A percentile compares a stretch with the other conserved stretches of the same genome.
phyloP scores from a whole-genome alignment of 345 rosid species.

The Euphorbia peplus region DNA sequence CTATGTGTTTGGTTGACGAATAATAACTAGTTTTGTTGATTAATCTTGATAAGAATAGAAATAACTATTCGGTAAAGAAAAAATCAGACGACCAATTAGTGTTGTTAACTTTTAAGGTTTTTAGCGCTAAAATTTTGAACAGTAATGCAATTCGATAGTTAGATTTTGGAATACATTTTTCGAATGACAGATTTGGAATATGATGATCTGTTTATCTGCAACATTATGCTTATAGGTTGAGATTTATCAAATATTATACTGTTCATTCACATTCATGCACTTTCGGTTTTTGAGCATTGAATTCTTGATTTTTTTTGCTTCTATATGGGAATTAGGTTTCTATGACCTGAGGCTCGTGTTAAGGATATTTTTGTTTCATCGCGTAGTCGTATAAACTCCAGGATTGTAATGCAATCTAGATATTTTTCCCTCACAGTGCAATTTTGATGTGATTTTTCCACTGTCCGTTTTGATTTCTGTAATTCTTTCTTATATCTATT shows the following conservation, averaged over 20 bases:
- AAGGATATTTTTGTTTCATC: background rate
- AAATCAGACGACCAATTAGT: no score
- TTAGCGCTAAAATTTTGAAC: background rate
- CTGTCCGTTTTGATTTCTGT: background rate
- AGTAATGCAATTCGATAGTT: background rate
- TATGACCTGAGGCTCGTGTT: background rate
- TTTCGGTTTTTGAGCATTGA: background rate
- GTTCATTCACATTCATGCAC: background rate
- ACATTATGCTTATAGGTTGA: background rate
- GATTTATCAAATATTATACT: background rate
- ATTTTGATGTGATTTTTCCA: background rate
- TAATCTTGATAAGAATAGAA: no score
- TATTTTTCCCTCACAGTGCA: background rate
- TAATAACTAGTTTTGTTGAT: no score
- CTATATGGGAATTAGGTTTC: background rate
- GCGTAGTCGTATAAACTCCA: background rate
- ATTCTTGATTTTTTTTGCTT: background rate
- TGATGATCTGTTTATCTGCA: background rate
- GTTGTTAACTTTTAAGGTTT: no score
- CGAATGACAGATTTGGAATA: background rate
- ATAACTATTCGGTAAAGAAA: no score
- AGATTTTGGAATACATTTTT: background rate
- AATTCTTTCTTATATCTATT: no score
- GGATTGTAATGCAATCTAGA: background rate
- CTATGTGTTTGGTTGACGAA: no score